Evolutionary conservation across 129 eudicot species (phyloP).

Genomic region (Arctium minus): DNA sequence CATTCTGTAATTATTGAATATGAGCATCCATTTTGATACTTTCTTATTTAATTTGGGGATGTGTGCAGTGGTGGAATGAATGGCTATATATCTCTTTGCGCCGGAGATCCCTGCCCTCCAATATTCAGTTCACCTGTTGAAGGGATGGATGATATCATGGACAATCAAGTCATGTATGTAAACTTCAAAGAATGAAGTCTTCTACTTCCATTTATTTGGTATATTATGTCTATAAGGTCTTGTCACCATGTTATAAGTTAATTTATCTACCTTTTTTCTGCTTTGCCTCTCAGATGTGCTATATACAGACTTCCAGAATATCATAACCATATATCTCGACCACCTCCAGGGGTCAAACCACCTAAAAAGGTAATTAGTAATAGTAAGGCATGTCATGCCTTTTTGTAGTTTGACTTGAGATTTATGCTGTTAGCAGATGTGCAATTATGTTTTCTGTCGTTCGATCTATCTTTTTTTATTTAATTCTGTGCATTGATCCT

Average conservation of each 20-base stretch:
- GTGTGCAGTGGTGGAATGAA: conserved; percentile 91
- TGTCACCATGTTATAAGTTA: not conserved
- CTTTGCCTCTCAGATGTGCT: conserved; percentile 62
- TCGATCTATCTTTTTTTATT: too few species aligned
- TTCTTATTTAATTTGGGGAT: conserved; percentile 34
- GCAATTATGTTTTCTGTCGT: too few species aligned
- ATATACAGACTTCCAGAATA: conserved; percentile 78
- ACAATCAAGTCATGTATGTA: conserved; percentile 98
- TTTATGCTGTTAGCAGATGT: too few species aligned
- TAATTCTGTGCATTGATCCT: too few species aligned
- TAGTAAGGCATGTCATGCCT: not conserved
- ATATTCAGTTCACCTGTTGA: conserved; percentile 76
- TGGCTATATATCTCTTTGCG: conserved; percentile 77
- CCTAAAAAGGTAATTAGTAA: conserved; percentile 69
- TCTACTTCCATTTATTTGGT: not conserved
- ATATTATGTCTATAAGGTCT: not conserved
- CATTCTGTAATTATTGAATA: not conserved
- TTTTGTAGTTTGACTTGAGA: too few species aligned
- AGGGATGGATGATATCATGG: conserved; percentile 84
- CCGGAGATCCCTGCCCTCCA: conserved; percentile 91
- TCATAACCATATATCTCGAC: conserved; percentile 68
- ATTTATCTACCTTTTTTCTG: not conserved
- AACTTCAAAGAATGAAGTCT: conserved; percentile 21
- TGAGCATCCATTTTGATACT: not conserved
- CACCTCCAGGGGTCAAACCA: conserved; percentile 68